Conservation (phyloP, 805 yeast genomes). For the Pichia occidentalis region DNA sequence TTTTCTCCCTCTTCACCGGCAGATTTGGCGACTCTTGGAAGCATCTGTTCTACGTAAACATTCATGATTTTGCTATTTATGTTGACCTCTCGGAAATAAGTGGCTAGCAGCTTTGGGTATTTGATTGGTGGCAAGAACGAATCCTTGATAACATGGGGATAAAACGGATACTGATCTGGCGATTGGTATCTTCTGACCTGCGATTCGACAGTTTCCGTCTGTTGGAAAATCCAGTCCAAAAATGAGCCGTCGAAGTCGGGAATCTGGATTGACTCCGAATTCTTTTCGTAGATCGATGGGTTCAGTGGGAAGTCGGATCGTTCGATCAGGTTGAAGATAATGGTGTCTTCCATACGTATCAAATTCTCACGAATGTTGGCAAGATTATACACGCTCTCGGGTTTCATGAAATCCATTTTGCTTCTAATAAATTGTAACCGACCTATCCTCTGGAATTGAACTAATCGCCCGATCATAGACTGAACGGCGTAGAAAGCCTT, state of each 20-base stretch:
- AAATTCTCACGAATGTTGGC: constrained; percentile 77
- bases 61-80: constrained; percentile 64
- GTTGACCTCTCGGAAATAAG: constrained; percentile 66
- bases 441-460: too few species aligned
- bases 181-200: constrained; percentile 87
- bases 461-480: too few species aligned
- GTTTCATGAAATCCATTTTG: constrained; percentile 75
- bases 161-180: constrained; percentile 91
- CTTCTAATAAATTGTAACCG: too few species aligned
- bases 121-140: constrained; percentile 72
- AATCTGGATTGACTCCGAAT: constrained; percentile 41
- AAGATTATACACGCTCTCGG: constrained; percentile 74
- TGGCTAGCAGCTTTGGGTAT: constrained; percentile 74
- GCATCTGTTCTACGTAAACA: constrained; percentile 65
- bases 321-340: constrained; percentile 86
- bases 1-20: constrained; percentile 77
- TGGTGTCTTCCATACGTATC: constrained; percentile 93
- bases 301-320: constrained; percentile 80
- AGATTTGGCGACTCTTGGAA: constrained; percentile 63
- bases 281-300: constrained; percentile 62
- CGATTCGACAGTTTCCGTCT: constrained; percentile 68
- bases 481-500: too few species aligned
- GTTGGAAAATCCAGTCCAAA: constrained; percentile 76
- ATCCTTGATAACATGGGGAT: constrained; percentile 57
- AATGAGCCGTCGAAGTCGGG: constrained; percentile 71